Evolutionary conservation across 352 stramenopile genomes (phyloP).

Genomic region (Pythium rhizo-oryzae): DNA sequence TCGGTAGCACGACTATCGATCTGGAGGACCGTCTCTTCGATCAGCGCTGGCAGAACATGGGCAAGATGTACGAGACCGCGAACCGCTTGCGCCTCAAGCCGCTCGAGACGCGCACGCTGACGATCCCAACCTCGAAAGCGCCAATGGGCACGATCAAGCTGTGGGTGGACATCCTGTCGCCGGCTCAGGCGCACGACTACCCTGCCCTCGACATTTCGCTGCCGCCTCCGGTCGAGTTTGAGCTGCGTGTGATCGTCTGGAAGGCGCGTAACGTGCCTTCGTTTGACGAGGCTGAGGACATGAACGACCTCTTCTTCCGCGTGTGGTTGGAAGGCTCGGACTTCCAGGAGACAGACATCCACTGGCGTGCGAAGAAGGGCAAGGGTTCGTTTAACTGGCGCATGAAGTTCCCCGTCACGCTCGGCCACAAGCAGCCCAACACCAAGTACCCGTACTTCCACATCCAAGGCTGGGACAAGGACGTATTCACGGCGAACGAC

Average conservation of each 20-base stretch:
- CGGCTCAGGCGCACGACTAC: slow-evolving; percentile 75
- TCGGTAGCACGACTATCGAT: slow-evolving; percentile 93
- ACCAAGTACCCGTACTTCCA: slow-evolving; percentile 94
- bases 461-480: slow-evolving; percentile 94
- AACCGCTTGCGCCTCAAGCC: slow-evolving; percentile 73
- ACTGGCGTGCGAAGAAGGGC: slow-evolving; percentile 94
- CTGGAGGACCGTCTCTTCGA: slow-evolving; percentile 94
- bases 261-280: slow-evolving; percentile 89
- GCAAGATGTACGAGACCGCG: slow-evolving; percentile 82
- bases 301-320: slow-evolving; percentile 94
- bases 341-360: slow-evolving; percentile 91
- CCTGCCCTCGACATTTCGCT: slow-evolving; percentile 84
- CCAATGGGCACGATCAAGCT: slow-evolving; percentile 86
- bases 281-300: slow-evolving; percentile 87
- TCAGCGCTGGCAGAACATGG: slow-evolving; percentile 84
- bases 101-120: slow-evolving; percentile 82
- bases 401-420: slow-evolving; percentile 92
- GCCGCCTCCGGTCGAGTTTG: slow-evolving; percentile 82
- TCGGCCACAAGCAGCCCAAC: slow-evolving; percentile 84
- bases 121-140: slow-evolving; percentile 82
- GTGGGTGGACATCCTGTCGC: slow-evolving; percentile 92
- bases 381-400: slow-evolving; percentile 95
- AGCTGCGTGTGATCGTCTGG: slow-evolving; percentile 94
- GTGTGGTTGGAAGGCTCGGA: slow-evolving; percentile 86
- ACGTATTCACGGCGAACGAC: slow-evolving; percentile 93